Evolutionary conservation across 2,329 filamentous ascomycete species (phyloP).

Genomic region (Eutypa lata): DNA sequence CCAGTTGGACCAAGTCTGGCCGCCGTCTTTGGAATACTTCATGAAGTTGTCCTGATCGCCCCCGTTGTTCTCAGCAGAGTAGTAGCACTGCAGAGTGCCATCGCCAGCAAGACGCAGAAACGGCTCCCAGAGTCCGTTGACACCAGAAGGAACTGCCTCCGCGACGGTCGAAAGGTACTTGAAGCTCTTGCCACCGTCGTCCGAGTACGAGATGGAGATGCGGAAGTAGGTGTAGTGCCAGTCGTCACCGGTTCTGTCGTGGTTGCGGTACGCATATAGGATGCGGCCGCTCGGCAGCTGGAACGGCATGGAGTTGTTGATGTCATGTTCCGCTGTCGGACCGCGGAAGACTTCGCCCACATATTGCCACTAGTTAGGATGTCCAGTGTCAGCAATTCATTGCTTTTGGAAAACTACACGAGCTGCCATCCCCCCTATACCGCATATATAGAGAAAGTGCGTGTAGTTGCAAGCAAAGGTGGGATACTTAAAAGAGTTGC

Average conservation of each 20-base stretch:
- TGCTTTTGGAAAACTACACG: neutral
- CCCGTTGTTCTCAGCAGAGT: conserved; percentile 36
- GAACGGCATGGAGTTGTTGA: conserved; percentile 33
- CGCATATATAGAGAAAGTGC: no score
- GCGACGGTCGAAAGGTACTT: conserved; percentile 29
- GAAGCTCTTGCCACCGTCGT: conserved; percentile 37
- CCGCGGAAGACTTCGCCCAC: conserved; percentile 23
- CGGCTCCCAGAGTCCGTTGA: conserved; percentile 43
- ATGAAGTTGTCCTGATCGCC: conserved; percentile 41
- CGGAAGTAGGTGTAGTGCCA: conserved; percentile 33
- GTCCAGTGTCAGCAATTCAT: neutral
- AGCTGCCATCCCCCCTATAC: neutral
- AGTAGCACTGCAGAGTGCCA: conserved; percentile 40
- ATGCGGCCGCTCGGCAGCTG: conserved; percentile 33
- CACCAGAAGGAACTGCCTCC: conserved; percentile 16
- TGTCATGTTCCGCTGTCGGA: conserved; percentile 19
- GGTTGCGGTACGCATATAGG: conserved; percentile 35
- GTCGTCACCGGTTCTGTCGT: conserved; percentile 21
- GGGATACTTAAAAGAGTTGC: no score
- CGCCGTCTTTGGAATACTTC: conserved; percentile 35
- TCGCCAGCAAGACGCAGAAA: conserved; percentile 37
- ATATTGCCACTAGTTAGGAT: conserved; percentile 15
- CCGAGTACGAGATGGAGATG: conserved; percentile 39
- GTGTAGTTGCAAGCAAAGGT: no score
- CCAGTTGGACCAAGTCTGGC: conserved; percentile 33